Percentiles rank a stretch among this genome's conserved stretches.
Evolutionary conservation across 2,329 filamentous ascomycete species (phyloP).

Genomic region (Lasiodiplodia hormozganensis): DNA sequence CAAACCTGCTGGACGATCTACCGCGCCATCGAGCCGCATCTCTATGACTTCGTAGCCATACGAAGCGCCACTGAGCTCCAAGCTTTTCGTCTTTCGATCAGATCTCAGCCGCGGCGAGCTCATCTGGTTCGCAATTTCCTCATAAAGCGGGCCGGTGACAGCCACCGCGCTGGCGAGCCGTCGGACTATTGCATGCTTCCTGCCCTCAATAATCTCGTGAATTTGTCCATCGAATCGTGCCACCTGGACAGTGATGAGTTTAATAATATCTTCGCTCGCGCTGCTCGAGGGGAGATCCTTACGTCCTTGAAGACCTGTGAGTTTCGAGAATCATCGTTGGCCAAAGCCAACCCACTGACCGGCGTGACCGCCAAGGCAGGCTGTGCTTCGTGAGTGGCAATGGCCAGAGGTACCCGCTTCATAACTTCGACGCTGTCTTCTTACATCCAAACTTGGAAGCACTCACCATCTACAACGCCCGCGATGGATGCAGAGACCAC

Average conservation of each 20-base stretch:
- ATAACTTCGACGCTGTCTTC: neutral
- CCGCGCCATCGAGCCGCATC: neutral
- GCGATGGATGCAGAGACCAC: neutral
- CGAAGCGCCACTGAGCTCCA: neutral
- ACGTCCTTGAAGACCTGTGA: neutral
- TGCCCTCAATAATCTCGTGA: neutral
- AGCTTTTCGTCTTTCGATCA: neutral
- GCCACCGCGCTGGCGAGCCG: neutral
- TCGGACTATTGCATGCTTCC: neutral
- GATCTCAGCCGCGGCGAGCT: neutral
- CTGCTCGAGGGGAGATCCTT: constrained; percentile 2
- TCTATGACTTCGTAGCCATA: neutral
- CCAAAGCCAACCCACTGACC: neutral
- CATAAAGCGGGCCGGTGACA: neutral
- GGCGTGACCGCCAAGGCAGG: neutral
- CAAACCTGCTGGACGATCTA: neutral
- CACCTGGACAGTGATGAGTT: neutral
- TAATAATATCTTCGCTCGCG: neutral
- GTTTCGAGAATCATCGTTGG: neutral
- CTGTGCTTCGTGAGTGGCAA: neutral
- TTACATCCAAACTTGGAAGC: neutral
- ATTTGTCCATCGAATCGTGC: constrained; percentile 1
- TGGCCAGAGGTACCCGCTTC: neutral
- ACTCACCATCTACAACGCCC: constrained; percentile 3
- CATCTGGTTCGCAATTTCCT: neutral